Evolutionary conservation across 768 basidiomycete species (phyloP).

Genomic region (Podaxis mareebaensis): DNA sequence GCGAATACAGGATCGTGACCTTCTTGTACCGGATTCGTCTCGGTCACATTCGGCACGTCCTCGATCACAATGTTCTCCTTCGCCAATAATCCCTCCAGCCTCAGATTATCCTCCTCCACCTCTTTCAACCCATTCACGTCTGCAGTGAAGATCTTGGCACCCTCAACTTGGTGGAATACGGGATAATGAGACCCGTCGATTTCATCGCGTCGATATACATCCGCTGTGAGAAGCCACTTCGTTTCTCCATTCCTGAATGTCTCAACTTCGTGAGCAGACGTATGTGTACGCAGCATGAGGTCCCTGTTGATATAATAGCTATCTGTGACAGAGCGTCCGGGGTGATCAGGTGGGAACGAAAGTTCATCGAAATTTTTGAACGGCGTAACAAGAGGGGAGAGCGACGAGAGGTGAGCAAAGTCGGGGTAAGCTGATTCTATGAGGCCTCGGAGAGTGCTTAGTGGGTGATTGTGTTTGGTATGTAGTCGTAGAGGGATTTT

Average conservation of each 20-base stretch:
- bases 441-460: constrained; percentile 79
- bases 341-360: constrained; percentile 91
- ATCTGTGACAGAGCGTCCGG: constrained; percentile 87
- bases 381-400: constrained; percentile 89
- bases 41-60: constrained; percentile 74
- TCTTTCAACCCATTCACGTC: constrained; percentile 57
- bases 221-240: constrained; percentile 90
- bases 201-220: constrained; percentile 97
- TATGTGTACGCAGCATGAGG: constrained; percentile 95
- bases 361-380: constrained; percentile 96
- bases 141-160: constrained; percentile 77
- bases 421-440: constrained; percentile 84
- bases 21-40: constrained; percentile 79
- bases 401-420: constrained; percentile 71
- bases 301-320: constrained; percentile 93
- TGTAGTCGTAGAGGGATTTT: constrained; percentile 81
- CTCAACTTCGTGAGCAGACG: constrained; percentile 97
- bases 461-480: constrained; percentile 75
- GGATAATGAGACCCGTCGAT: constrained; percentile 97
- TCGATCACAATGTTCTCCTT: constrained; percentile 82
- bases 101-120: constrained; percentile 71
- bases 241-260: constrained; percentile 76
- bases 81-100: constrained; percentile 59
- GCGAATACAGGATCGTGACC: constrained; percentile 75
- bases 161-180: constrained; percentile 98